phyloP scores from a whole-genome alignment of 768 basidiomycete genomes.

The Hebeloma cylindrosporum region DNA sequence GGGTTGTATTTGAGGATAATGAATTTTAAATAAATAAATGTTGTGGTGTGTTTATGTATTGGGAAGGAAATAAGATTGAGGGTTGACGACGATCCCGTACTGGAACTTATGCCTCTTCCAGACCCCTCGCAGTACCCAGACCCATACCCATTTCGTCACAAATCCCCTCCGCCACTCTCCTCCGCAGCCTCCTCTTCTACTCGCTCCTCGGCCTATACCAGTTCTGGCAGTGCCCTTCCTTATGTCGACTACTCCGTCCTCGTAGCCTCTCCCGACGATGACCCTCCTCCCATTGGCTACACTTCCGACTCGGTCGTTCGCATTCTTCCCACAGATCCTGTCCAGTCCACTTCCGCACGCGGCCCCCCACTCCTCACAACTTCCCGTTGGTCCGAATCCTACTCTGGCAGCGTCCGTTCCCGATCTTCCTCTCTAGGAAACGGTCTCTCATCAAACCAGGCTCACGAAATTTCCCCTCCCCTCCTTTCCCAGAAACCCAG shows the following conservation, averaged over 20 bases:
- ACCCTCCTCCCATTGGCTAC: slow-evolving; percentile 56
- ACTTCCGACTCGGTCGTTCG: slow-evolving; percentile 66
- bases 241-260: slow-evolving; percentile 65
- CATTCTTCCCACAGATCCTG: slow-evolving; percentile 54
- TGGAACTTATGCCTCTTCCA: slow-evolving; percentile 39
- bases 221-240: slow-evolving; percentile 59
- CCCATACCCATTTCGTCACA: slow-evolving; percentile 62
- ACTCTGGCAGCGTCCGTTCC: slow-evolving; percentile 62
- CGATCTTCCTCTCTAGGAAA: slow-evolving; percentile 68
- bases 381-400: slow-evolving; percentile 72
- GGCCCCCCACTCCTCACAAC: slow-evolving; percentile 44
- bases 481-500: slow-evolving; percentile 56
- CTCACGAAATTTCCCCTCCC: slow-evolving; percentile 21
- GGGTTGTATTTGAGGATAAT: slow-evolving; percentile 35
- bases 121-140: slow-evolving; percentile 73
- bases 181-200: slow-evolving; percentile 69
- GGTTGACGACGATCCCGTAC: slow-evolving; percentile 5
- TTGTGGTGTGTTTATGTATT: slow-evolving; percentile 41
- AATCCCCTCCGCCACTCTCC: slow-evolving; percentile 45
- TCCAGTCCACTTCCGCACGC: slow-evolving; percentile 43
- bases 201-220: slow-evolving; percentile 77
- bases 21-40: slow-evolving; percentile 20
- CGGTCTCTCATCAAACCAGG: slow-evolving; percentile 31
- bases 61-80: slow-evolving; percentile 24
- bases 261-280: slow-evolving; percentile 64